Percentiles rank a stretch among this genome's conserved stretches.
phyloP scores from a whole-genome alignment of 2,329 filamentous ascomycete species.

The Purpureocillium lavendulum region DNA sequence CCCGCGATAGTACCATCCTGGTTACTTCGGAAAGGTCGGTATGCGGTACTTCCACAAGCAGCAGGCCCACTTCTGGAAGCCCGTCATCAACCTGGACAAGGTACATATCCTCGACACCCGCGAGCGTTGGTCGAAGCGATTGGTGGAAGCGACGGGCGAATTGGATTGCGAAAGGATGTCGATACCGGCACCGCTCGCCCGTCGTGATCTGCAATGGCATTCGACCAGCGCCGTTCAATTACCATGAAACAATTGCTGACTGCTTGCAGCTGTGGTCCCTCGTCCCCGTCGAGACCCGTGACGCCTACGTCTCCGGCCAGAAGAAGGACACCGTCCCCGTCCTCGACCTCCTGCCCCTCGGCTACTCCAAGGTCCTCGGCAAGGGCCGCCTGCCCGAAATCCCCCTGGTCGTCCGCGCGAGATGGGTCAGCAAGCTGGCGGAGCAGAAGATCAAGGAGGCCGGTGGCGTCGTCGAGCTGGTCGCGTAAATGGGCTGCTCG shows the following conservation, averaged over 20 bases:
- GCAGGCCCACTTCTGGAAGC: constrained; percentile 96
- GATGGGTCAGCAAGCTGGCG: constrained; percentile 92
- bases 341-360: constrained; percentile 92
- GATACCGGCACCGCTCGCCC: neutral
- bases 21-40: constrained; percentile 98
- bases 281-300: constrained; percentile 85
- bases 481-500: constrained; percentile 52
- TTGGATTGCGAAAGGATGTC: neutral
- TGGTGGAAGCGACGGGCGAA: neutral
- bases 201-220: neutral
- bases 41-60: constrained; percentile 97
- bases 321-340: constrained; percentile 92
- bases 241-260: constrained; percentile 16
- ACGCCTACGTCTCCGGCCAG: constrained; percentile 73
- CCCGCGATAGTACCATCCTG: constrained; percentile 71
- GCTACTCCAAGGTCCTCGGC: constrained; percentile 97
- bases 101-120: constrained; percentile 33
- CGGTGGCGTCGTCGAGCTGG: constrained; percentile 90
- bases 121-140: constrained; percentile 1
- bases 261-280: constrained; percentile 77
- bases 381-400: constrained; percentile 94
- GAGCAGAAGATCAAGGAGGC: constrained; percentile 99
- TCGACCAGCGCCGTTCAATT: neutral
- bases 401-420: constrained; percentile 87
- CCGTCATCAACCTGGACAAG: constrained; percentile 98